Conservation (phyloP, 805 yeast genomes). For the Pichia occidentalis region DNA sequence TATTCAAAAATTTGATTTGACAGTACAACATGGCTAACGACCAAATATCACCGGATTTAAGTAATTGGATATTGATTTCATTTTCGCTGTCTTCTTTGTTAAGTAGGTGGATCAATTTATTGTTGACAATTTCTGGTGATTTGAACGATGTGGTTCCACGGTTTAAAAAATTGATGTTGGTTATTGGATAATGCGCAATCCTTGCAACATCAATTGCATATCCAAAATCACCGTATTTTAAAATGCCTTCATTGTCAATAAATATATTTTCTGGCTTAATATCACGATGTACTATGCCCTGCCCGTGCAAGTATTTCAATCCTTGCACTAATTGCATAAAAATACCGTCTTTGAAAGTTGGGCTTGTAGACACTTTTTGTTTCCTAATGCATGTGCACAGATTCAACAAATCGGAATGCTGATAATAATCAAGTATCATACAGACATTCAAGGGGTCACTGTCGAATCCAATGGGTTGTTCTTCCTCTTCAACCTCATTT, state of each 20-base stretch:
- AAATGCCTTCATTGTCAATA: conserved; percentile 37
- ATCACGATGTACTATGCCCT: conserved; percentile 43
- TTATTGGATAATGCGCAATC: conserved; percentile 17
- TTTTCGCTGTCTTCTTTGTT: conserved; percentile 1
- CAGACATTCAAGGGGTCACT: conserved; percentile 17
- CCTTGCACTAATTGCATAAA: conserved; percentile 49
- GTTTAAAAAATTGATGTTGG: conserved; percentile 20
- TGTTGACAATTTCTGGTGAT: conserved; percentile 42
- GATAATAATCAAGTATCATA: conserved; percentile 37
- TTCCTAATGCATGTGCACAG: conserved; percentile 36
- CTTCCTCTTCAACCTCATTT: not conserved
- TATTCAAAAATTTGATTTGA: conserved; percentile 36
- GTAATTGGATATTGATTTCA: conserved; percentile 19
- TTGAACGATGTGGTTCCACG: conserved; percentile 50
- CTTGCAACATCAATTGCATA: conserved; percentile 35
- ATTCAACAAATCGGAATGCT: conserved; percentile 43
- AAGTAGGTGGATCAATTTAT: too few relatives aligned
- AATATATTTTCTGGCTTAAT: conserved; percentile 50
- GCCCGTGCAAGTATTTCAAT: conserved; percentile 38
- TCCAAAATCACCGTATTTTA: conserved; percentile 47
- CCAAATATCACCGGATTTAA: conserved; percentile 44
- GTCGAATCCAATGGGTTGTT: not conserved
- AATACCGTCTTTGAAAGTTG: conserved; percentile 37
- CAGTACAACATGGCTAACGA: conserved; percentile 45
- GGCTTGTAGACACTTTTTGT: conserved; percentile 26